phyloP scores from a whole-genome alignment of 176 grass and related monocot genomes.

The Eragrostis nindensis region DNA sequence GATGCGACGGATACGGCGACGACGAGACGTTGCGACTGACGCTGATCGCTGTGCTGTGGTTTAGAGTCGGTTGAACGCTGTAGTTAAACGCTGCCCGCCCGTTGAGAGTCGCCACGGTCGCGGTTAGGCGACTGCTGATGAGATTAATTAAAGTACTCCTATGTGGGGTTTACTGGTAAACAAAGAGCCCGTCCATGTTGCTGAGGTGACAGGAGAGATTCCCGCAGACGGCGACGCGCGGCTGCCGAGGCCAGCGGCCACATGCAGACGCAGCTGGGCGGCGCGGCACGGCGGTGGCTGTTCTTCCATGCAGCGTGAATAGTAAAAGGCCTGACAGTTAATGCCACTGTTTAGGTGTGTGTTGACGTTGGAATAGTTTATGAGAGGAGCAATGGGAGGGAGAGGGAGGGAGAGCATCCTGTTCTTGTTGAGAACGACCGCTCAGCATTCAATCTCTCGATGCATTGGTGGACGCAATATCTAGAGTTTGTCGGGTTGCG shows the following conservation, averaged over 20 bases:
- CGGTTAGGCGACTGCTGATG: background rate
- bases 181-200: conserved; percentile 14
- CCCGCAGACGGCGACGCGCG: conserved; percentile 16
- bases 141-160: conserved; percentile 21
- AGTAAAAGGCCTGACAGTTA: conserved; percentile 7
- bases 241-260: conserved; percentile 34
- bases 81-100: too few species aligned
- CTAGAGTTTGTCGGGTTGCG: background rate
- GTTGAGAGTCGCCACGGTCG: background rate
- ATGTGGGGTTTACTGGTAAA: background rate
- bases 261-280: background rate
- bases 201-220: conserved; percentile 9
- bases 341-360: background rate
- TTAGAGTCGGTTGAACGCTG: too few species aligned
- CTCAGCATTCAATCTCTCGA: conserved; percentile 32
- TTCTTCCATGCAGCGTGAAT: conserved; percentile 23
- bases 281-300: background rate
- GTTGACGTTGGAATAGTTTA: conserved; percentile 26
- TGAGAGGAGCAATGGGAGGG: too few species aligned
- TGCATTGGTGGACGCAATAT: background rate
- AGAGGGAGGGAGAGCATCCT: background rate
- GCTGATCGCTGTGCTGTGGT: background rate
- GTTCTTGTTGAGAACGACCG: conserved; percentile 22
- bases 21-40: background rate
- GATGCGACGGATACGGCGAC: background rate